Base-by-base conservation (phyloP, 78 protist genomes). In the Guillardia theta region DNA sequence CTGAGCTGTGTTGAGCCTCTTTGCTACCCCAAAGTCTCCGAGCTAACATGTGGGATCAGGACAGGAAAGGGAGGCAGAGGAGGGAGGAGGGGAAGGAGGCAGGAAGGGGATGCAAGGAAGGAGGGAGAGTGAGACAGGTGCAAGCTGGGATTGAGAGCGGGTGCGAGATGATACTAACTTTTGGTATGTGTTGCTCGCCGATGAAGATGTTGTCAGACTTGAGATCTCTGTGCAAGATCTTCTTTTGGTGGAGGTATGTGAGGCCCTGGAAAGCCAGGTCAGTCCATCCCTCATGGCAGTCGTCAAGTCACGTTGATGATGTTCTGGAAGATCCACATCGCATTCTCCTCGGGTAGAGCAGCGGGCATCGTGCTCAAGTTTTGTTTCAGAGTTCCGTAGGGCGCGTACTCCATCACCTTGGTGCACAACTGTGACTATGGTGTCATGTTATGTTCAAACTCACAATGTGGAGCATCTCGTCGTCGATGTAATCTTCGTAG, bases 131-230 rank as follows among this genome's bases (percentile, higher is more conserved):
- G 70, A 6, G 70, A 6, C 2, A 8, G n/a, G n/a, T n/a, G n/a
- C n/a, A n/a, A n/a, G n/a, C n/a, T n/a, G n/a, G n/a, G n/a, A n/a
- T n/a, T n/a, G n/a, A n/a, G n/a, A n/a, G n/a, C n/a, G n/a, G n/a
- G n/a, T n/a, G n/a, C n/a, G n/a, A n/a, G n/a, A n/a, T n/a, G n/a
- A 8, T 1, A 24, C 70, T 1, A 8, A 58, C 70, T 24, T 87
- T 43, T 22, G 41, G 27, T 22, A 12, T 22, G 50, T 44, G 12
- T 27, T 46, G 15, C 30, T 24, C 10, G 36, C 19, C 33, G 30
- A 96, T 1, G 83, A 96, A 95, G 83, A 96, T 80, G 90, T 96
- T 96, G 6, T 44, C 43, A 22, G 97, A 36, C 77, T 96, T 96
- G 88, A 96, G 45, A 94, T 96, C 97, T 8, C 96, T 48, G 70